Evolutionary conservation across 768 basidiomycete species (phyloP), one percentile per base, ranked within the genome.

Genomic region (Cytidiella melzeri): DNA sequence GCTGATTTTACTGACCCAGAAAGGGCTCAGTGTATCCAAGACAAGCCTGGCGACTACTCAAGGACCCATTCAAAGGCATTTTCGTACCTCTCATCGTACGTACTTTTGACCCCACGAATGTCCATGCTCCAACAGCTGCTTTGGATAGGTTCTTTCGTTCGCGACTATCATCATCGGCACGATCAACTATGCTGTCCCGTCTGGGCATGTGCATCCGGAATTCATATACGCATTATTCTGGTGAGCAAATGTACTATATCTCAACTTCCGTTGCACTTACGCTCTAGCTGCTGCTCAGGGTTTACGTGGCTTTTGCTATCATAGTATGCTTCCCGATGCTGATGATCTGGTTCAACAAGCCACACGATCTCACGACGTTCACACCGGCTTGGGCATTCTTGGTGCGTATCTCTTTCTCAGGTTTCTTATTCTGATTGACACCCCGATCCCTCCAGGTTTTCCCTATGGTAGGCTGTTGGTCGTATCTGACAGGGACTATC

Each of bases 91-190:
- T 67, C 47, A 47, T 66, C n/a, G 67, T 60, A 45, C 24, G 58
- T 50, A 6, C 19, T 67, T 42, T 50, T 10, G 2, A n/a, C 20
- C 23, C 23, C 13, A 24, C 4, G 19, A 10, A 44, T 21, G 30
- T 34, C 9, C 15, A 7, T 34, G 15, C 23, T 12, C n/a, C 36
- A 12, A 5, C 3, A 41, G 3, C 0, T 18, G 27, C 3, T 43
- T 12, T 21, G 12, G n/a, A n/a, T 38, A 73, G 72, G 72, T 73
- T 6, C 62, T 75, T 15, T 74, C 73, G 5, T 74, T 75, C 51
- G 74, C 74, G 10, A 74, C 73, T 4, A 72, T 75, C 41, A 60
- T 75, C 47, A 74, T 76, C 45, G 73, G 74, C 3, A 71, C 70
- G 0, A 70, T 76, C 52, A 73, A 74, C 51, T 74, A 74, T 44